phyloP scores from a whole-genome alignment of 2,329 filamentous ascomycete genomes.

The Lecanoromycetidae sp. region DNA sequence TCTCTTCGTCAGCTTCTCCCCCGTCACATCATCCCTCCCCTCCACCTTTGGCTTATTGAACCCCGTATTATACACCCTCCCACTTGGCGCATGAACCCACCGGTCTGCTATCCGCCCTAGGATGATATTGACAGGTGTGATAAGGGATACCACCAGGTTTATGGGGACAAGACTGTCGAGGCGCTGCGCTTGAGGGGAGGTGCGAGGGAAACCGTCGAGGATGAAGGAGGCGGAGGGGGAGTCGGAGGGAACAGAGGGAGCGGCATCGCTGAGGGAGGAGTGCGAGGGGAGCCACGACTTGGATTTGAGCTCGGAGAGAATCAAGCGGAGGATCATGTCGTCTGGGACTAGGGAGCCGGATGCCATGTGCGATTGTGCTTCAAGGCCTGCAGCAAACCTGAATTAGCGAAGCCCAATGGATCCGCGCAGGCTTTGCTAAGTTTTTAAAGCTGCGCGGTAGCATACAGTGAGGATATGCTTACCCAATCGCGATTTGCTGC shows the following conservation, averaged over 20 bases:
- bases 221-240: constrained; percentile 73
- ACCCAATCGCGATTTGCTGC: constrained; percentile 72
- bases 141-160: constrained; percentile 79
- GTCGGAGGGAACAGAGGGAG: constrained; percentile 31
- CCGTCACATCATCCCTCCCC: constrained; percentile 81
- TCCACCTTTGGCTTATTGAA: constrained; percentile 76
- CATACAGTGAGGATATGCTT: constrained; percentile 19
- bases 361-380: constrained; percentile 82
- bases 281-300: constrained; percentile 65
- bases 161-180: constrained; percentile 80
- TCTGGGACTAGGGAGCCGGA: constrained; percentile 83
- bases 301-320: constrained; percentile 73
- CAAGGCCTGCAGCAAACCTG: constrained; percentile 53
- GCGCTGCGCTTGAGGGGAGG: constrained; percentile 62
- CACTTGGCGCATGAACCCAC: constrained; percentile 86
- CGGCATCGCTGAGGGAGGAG: constrained; percentile 35
- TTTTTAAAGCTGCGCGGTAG: no score
- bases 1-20: constrained; percentile 69
- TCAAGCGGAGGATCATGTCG: constrained; percentile 79
- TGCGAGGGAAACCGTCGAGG: constrained; percentile 91
- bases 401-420: no score
- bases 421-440: no score
- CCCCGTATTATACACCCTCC: constrained; percentile 85
- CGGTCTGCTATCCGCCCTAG: constrained; percentile 80
- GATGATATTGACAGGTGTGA: constrained; percentile 76